Percentiles rank a stretch among this genome's conserved stretches.
These are phyloP conservation scores for Colletotrichum tabaci DNA, from an alignment of 2,329 filamentous ascomycete genomes.

Conservation along the genomic window DNA sequence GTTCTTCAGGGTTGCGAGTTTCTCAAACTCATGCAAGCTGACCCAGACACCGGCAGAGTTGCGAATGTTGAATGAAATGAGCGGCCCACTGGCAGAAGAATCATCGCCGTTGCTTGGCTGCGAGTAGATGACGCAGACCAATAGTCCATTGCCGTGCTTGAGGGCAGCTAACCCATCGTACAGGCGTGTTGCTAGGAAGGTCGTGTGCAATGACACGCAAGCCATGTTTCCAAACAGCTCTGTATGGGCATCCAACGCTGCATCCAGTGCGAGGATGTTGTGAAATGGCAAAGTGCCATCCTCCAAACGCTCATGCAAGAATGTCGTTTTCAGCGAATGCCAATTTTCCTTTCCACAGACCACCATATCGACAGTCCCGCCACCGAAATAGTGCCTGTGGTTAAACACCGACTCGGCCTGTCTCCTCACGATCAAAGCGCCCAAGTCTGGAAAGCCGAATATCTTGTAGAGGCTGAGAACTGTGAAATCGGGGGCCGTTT, in stretches of 20 bases:
- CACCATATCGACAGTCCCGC: constrained; percentile 94
- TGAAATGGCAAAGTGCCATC: constrained; percentile 95
- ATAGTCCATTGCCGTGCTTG: constrained; percentile 77
- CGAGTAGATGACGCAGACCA: constrained; percentile 78
- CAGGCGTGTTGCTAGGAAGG: constrained; percentile 73
- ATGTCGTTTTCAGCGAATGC: constrained; percentile 82
- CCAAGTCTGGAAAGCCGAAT: constrained; percentile 96
- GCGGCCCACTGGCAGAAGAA: constrained; percentile 73
- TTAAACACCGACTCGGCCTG: constrained; percentile 75
- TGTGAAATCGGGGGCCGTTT: constrained; percentile 83
- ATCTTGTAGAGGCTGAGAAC: constrained; percentile 96
- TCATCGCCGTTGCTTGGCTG: constrained; percentile 30
- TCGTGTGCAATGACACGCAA: constrained; percentile 79
- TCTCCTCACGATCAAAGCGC: constrained; percentile 86
- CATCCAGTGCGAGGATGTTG: constrained; percentile 85
- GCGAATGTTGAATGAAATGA: constrained; percentile 86
- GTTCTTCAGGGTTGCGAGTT: constrained; percentile 81
- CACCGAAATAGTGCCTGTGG: constrained; percentile 87
- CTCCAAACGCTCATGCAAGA: constrained; percentile 86
- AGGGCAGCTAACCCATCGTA: constrained; percentile 71
- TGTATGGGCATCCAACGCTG: constrained; percentile 79
- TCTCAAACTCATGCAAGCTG: constrained; percentile 88
- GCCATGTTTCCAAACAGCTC: constrained; percentile 81
- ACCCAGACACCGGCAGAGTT: constrained; percentile 81
- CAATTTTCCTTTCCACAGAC: constrained; percentile 83